These are phyloP conservation scores for Psidium friedrichsthalianum DNA, from an alignment of 345 rosid genomes.

Conservation along the genomic window DNA sequence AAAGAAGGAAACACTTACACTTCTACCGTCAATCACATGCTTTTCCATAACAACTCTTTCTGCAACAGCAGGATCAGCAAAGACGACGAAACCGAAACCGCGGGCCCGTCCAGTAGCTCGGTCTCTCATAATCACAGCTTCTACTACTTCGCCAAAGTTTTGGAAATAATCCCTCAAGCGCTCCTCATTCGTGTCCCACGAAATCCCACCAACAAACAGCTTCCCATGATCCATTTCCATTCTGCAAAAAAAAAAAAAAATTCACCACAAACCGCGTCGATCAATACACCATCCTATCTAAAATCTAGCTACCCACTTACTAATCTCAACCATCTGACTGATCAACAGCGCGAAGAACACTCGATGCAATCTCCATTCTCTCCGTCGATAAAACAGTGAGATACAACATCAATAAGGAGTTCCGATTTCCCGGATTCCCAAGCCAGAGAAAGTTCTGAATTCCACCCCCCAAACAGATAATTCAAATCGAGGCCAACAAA, in stretches of 20 bases:
- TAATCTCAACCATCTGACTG: not conserved
- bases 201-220: slow-evolving; percentile 89
- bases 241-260: slow-evolving; percentile 12
- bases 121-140: slow-evolving; percentile 92
- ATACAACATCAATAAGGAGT: not conserved
- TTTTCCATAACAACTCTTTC: slow-evolving; percentile 69
- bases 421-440: not conserved
- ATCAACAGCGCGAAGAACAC: not conserved
- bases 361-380: not conserved
- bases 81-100: slow-evolving; percentile 88
- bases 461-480: not conserved
- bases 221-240: slow-evolving; percentile 85
- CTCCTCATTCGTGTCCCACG: slow-evolving; percentile 92
- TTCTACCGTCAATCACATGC: slow-evolving; percentile 76
- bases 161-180: slow-evolving; percentile 77
- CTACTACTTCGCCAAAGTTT: slow-evolving; percentile 66
- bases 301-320: not conserved
- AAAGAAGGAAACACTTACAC: slow-evolving; percentile 26
- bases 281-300: not conserved
- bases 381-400: not conserved
- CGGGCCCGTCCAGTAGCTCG: slow-evolving; percentile 93
- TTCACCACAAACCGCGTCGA: not conserved
- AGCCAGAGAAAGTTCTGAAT: not conserved
- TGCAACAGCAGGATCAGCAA: slow-evolving; percentile 68
- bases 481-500: slow-evolving; percentile 6